Percentiles rank a stretch among this genome's conserved stretches.
Evolutionary conservation across 163 green algal genomes (phyloP).

Genomic region (Scenedesmus sp.): DNA sequence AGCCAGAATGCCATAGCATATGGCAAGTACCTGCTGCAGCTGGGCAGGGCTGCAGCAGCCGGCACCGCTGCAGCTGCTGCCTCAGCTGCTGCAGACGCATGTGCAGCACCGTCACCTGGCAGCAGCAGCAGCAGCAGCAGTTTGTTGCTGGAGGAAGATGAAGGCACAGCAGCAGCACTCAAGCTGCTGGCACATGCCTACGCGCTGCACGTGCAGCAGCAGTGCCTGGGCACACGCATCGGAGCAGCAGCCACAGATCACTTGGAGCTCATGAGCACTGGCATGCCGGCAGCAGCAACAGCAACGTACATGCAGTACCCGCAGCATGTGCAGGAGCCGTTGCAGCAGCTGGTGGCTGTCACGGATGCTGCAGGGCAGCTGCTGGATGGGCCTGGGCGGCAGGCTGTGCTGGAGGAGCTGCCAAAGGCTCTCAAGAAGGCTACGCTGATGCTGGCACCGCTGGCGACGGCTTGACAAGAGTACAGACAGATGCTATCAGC

Average conservation of each 20-base stretch:
- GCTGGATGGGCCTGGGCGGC: neutral
- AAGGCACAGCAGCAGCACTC: neutral
- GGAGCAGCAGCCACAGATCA: constrained; percentile 41
- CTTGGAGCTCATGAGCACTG: constrained; percentile 4
- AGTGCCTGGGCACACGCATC: constrained; percentile 43
- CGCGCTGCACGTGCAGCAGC: constrained; percentile 39
- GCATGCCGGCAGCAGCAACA: constrained; percentile 1
- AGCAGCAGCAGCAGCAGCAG: neutral
- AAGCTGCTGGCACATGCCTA: constrained; percentile 47
- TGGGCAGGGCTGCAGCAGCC: constrained; percentile 32
- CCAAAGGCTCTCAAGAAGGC: constrained; percentile 30
- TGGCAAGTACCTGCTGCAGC: constrained; percentile 46
- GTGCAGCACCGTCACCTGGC: neutral
- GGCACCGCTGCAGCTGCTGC: neutral
- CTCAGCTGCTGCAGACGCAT: neutral
- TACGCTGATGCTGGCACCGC: constrained; percentile 30
- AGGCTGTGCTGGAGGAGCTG: constrained; percentile 46
- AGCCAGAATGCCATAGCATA: constrained; percentile 42
- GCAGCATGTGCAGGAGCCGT: constrained; percentile 19
- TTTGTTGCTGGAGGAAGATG: constrained; percentile 11
- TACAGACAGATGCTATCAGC: neutral
- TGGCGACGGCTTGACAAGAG: constrained; percentile 19
- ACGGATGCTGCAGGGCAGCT: constrained; percentile 13
- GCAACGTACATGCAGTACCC: constrained; percentile 44
- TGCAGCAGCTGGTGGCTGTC: constrained; percentile 27